Evolutionary conservation across 805 yeast species (phyloP).

Genomic region (Nakazawaea populi): DNA sequence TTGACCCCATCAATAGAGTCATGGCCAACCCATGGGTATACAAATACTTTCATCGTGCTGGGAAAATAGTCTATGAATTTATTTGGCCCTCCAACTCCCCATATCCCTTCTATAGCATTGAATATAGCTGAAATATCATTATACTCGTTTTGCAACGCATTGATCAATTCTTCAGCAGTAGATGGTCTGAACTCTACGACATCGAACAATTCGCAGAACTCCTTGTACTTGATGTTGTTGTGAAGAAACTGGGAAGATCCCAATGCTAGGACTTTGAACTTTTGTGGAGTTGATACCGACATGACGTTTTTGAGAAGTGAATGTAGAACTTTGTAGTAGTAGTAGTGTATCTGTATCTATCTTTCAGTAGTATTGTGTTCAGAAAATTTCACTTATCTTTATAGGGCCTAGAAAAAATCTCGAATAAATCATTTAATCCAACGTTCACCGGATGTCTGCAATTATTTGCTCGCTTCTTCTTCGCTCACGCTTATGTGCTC

Average conservation of each 20-base stretch:
- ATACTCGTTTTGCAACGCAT: constrained; percentile 29
- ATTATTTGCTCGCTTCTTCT: too few relatives aligned
- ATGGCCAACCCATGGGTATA: constrained; percentile 53
- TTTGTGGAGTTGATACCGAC: constrained; percentile 11
- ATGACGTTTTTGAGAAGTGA: neutral
- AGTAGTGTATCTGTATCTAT: too few relatives aligned
- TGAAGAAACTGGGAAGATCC: constrained; percentile 19
- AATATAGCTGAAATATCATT: constrained; percentile 43
- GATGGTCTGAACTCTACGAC: constrained; percentile 26
- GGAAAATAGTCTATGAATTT: constrained; percentile 32
- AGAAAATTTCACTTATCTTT: too few relatives aligned
- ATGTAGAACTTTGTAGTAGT: too few relatives aligned
- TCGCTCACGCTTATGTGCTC: too few relatives aligned
- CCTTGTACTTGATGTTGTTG: constrained; percentile 21
- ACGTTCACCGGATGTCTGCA: too few relatives aligned
- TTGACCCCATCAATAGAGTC: constrained; percentile 41
- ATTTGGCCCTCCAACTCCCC: constrained; percentile 37
- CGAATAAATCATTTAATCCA: too few relatives aligned
- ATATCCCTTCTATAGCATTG: constrained; percentile 55
- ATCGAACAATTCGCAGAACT: constrained; percentile 31
- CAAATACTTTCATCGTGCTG: constrained; percentile 35
- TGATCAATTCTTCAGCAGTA: constrained; percentile 29
- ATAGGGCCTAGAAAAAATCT: too few relatives aligned
- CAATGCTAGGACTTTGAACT: constrained; percentile 34
- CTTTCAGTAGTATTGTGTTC: too few relatives aligned